Percentiles rank a stretch among this genome's conserved stretches.
These are phyloP conservation scores for Geotrichum ghanense DNA, from an alignment of 805 yeast genomes.

Conservation along the genomic window DNA sequence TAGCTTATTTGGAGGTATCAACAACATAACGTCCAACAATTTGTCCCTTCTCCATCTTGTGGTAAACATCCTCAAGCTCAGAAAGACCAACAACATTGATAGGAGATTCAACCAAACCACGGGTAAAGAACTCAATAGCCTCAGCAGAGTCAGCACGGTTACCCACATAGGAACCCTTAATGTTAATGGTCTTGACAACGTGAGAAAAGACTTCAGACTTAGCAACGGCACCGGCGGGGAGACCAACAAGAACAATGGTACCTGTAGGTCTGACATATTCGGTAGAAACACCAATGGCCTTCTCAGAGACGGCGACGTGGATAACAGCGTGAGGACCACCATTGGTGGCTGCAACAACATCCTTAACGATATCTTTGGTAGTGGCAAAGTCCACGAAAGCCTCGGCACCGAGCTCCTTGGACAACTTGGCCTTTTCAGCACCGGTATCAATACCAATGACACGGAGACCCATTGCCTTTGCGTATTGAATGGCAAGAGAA, in stretches of 20 bases:
- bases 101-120: conserved; percentile 43
- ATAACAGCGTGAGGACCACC: conserved; percentile 65
- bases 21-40: conserved; percentile 55
- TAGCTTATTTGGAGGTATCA: conserved; percentile 35
- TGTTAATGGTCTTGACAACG: conserved; percentile 43
- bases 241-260: conserved; percentile 49
- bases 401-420: conserved; percentile 55
- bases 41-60: conserved; percentile 50
- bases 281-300: conserved; percentile 45
- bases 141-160: conserved; percentile 50
- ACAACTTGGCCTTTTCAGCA: conserved; percentile 44
- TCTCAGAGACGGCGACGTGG: conserved; percentile 49
- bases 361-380: conserved; percentile 38
- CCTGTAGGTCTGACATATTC: conserved; percentile 37
- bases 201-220: conserved; percentile 40
- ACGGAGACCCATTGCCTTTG: conserved; percentile 65
- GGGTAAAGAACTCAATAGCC: conserved; percentile 42
- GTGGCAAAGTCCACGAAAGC: conserved; percentile 47
- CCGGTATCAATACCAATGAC: conserved; percentile 67
- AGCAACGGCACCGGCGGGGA: conserved; percentile 51
- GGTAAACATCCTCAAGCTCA: conserved; percentile 36
- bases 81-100: conserved; percentile 45
- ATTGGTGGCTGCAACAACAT: conserved; percentile 33
- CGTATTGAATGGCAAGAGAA: conserved; percentile 62
- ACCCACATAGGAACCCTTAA: conserved; percentile 50